Base-by-base conservation (phyloP, 345 rosid species). In the Durio zibethinus region DNA sequence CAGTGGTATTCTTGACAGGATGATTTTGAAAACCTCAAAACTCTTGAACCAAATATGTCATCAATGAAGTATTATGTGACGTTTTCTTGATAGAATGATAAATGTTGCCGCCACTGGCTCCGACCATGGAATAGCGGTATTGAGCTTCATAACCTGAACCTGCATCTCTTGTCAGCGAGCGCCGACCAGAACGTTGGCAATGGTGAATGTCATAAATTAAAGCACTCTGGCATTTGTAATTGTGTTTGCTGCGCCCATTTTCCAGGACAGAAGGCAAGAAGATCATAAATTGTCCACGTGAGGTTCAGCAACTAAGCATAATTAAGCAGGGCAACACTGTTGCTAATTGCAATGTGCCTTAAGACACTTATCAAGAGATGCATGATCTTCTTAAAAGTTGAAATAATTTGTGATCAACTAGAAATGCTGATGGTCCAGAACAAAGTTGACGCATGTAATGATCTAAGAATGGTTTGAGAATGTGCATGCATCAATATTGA, bases 111-210 rank as follows among this genome's bases (percentile, higher is more conserved):
- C 83, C 85, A 80, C 18, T 60, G 82, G 84, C 88, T 87, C 86
- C 78, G 82, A 84, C 89, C 92, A 85, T 69, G 81, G 83, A 84
- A 82, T 83, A 75, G 53, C 82, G 91, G 90, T 77, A 85, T 88
- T 78, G 90, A 82, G 80, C 86, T 87, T 81, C 87, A 81, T 72
- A 82, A 80, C 69, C 74, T 71, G 80, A 56, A 80, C 45, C 35
- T 16, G 25, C 85, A 80, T 83, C 73, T 76, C 73, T 76, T 63
- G 31, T 57, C 61, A 12, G 79, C 71, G 38, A 80, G 78, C 56
- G 18, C 81, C 80, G 72, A 80, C 73, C 80, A 18, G 63, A 59
- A 25, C 23, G 0, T 59, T 10, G 63, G 63, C 33, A 59, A 59
- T 4, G 63, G 63, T 25, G 63, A 27, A 27, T 43, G 75, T 18